phyloP scores from a whole-genome alignment of 306 rosid species.

The Trifolium pratense region DNA sequence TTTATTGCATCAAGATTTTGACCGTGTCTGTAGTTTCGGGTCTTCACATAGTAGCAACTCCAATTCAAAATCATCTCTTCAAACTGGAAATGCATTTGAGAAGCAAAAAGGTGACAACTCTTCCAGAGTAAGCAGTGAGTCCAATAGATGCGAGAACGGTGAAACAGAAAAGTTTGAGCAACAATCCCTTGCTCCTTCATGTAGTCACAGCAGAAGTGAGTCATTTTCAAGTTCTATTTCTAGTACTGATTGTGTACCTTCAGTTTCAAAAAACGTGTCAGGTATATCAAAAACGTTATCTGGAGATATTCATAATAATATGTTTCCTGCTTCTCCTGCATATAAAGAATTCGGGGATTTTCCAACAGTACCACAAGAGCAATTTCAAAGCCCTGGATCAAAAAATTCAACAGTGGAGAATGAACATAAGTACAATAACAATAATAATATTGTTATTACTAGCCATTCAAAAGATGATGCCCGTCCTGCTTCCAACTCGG shows the following conservation, averaged over 20 bases:
- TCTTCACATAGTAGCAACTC: conserved; percentile 54
- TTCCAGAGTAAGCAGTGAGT: conserved; percentile 53
- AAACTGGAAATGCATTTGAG: conserved; percentile 59
- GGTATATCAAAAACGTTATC: conserved; percentile 53
- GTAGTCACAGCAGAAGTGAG: conserved; percentile 72
- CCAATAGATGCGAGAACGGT: conserved; percentile 48
- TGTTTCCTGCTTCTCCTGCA: conserved; percentile 46
- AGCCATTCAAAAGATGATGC: conserved; percentile 46
- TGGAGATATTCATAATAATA: conserved; percentile 57
- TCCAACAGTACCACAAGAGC: conserved; percentile 51
- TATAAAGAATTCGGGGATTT: conserved; percentile 48
- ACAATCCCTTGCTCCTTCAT: conserved; percentile 65
- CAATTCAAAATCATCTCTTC: conserved; percentile 62
- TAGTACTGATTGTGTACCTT: conserved; percentile 63
- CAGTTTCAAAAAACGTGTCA: conserved; percentile 56
- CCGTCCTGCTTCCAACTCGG: conserved; percentile 47
- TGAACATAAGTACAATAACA: conserved; percentile 49
- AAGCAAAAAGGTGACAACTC: conserved; percentile 53
- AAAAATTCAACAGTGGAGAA: conserved; percentile 50
- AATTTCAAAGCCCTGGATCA: conserved; percentile 45
- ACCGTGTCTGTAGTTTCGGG: conserved; percentile 49
- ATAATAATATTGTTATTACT: conserved; percentile 35
- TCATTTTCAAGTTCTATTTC: conserved; percentile 80
- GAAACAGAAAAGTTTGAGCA: conserved; percentile 56
- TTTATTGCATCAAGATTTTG: conserved; percentile 47